Base-by-base conservation (phyloP, 371 early-diverging fungal species). In the Apophysomyces variabilis region DNA sequence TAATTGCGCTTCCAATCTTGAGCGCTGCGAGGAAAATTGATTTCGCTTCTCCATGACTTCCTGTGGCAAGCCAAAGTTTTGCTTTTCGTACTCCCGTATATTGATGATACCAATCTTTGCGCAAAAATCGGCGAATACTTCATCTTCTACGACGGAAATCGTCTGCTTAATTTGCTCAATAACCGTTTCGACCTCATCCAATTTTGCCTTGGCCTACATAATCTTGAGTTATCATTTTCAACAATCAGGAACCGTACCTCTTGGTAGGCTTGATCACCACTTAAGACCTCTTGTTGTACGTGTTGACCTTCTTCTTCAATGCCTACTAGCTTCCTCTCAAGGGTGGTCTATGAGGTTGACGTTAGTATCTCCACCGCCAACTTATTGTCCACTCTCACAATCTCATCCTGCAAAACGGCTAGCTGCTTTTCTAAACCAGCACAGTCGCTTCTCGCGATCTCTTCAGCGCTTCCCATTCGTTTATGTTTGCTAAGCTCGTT, bases 41-140 rank as follows among this genome's bases (percentile, higher is more conserved):
- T 93, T 69, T 43, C 91, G 84, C 39, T 82, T 85, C 70, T 95
- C 92, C 13, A 85, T 83, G 1, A 83, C 77, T 62, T 94, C 92
- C 66, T 91, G 89, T 11, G 90, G 78, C 3, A 88, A 69, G 18
- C 87, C 84, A 13, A 92, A 83, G 41, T 90, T 89, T 21, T 86
- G 76, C 41, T 86, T 86, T 76, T 98, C 80, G 71, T 93, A 97
- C 62, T 94, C 96, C 7, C 94, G 90, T 58, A 98, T 89, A 65
- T 87, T 91, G 14, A 73, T 60, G 1, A 97, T 87, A 4, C 87
- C 84, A 39, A 93, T 86, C 5, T 73, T 68, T 14, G 61, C 57
- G 75, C 98, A 97, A 65, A 99, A 95, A 0, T 81, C 80, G 0
- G 81, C 85, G 80, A 97, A 99, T 4, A 92, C 72, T 32, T 82